Conservation (phyloP, 768 basidiomycete species). For the Rhodotorula kratochvilovae region DNA sequence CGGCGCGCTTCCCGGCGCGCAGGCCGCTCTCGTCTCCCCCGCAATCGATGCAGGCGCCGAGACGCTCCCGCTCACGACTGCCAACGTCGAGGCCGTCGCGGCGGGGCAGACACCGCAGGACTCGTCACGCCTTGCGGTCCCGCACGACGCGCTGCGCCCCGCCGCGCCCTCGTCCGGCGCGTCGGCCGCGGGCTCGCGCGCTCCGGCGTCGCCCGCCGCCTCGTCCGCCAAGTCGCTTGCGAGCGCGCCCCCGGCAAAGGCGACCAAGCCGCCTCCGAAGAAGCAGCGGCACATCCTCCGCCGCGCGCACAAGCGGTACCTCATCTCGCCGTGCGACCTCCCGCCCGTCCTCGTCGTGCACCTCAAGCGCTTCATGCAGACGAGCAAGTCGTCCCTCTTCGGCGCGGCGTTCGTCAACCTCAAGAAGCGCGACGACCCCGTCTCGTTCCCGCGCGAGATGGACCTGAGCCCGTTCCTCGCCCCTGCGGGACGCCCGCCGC, state of each 20-base stretch:
- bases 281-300: constrained; percentile 67
- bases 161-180: background rate
- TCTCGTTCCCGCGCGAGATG: constrained; percentile 80
- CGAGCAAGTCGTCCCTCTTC: constrained; percentile 53
- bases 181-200: background rate
- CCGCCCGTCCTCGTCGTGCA: constrained; percentile 88
- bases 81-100: constrained; percentile 2
- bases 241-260: background rate
- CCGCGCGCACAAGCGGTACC: constrained; percentile 87
- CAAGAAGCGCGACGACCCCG: constrained; percentile 85
- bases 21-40: too few species aligned
- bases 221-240: background rate
- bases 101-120: too few species aligned
- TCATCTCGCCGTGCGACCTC: constrained; percentile 64
- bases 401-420: constrained; percentile 53
- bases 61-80: constrained; percentile 4
- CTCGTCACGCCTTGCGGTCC: background rate
- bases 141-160: background rate
- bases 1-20: background rate
- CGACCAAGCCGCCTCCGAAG: constrained; percentile 44
- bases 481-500: constrained; percentile 53
- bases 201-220: background rate
- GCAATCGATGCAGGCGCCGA: background rate
- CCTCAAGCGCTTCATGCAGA: constrained; percentile 89
- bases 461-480: constrained; percentile 83